Conservation (phyloP, 495 filamentous ascomycete genomes). For the Penicillium silybi region DNA sequence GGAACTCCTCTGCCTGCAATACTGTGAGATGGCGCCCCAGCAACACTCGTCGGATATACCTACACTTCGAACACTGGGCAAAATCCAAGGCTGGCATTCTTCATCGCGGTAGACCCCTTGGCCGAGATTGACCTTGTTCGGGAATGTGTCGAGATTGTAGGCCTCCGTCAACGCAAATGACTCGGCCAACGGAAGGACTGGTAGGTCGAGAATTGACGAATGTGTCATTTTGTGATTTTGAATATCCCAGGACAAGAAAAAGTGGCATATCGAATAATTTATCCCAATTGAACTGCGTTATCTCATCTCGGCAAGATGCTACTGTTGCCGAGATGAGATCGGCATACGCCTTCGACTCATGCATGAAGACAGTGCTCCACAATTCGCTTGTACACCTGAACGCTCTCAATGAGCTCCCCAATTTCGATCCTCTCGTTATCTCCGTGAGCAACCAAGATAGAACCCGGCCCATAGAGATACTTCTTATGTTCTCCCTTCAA, state of each 20-base stretch:
- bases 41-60: neutral
- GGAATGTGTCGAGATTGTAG: constrained; percentile 3
- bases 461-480: constrained; percentile 78
- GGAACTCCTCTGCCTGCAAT: constrained; percentile 1
- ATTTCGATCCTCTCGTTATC: constrained; percentile 70
- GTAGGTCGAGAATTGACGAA: constrained; percentile 11
- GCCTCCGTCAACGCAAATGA: constrained; percentile 6
- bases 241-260: too few relatives aligned
- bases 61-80: constrained; percentile 4
- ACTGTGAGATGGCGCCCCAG: neutral
- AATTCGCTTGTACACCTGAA: constrained; percentile 57
- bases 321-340: too few relatives aligned
- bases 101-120: constrained; percentile 8
- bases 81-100: constrained; percentile 1
- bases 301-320: too few relatives aligned
- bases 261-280: too few relatives aligned
- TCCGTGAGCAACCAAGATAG: constrained; percentile 73
- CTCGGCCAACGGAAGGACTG: neutral
- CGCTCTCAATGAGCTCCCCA: constrained; percentile 57
- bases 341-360: neutral
- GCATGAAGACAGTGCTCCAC: neutral
- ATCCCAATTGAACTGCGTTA: too few relatives aligned
- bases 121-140: constrained; percentile 4
- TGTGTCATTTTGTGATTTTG: too few relatives aligned
- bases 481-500: constrained; percentile 50